Evolutionary conservation across 495 filamentous ascomycete genomes (phyloP).

Genomic region (Aspergillus conjunctus): DNA sequence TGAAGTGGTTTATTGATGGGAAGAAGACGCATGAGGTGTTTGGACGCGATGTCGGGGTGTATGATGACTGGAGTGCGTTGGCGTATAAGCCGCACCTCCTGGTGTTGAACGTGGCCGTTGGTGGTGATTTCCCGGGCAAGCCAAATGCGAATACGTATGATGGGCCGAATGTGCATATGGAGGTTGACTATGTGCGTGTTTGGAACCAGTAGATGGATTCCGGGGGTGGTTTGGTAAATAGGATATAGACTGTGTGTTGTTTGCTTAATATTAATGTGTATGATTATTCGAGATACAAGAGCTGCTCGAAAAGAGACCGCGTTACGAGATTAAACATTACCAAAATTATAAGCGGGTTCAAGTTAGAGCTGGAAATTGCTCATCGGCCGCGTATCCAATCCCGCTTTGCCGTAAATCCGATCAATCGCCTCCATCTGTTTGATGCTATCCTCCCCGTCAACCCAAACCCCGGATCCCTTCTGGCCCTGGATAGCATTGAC

Average conservation of each 20-base stretch:
- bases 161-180: neutral
- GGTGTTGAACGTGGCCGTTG: constrained; percentile 14
- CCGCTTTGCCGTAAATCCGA: constrained; percentile 50
- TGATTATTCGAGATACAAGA: too few species aligned
- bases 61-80: constrained; percentile 1
- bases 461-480: constrained; percentile 47
- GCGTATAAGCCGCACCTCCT: constrained; percentile 15
- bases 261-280: too few species aligned
- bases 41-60: constrained; percentile 9
- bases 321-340: too few species aligned
- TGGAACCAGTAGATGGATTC: constrained; percentile 8
- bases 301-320: too few species aligned
- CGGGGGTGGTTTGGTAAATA: too few species aligned
- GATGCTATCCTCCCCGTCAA: constrained; percentile 53
- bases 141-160: constrained; percentile 5
- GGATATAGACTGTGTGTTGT: too few species aligned
- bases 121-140: constrained; percentile 1
- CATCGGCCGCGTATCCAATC: constrained; percentile 33
- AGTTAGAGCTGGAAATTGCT: constrained; percentile 18
- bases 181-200: constrained; percentile 18
- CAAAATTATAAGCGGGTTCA: too few species aligned
- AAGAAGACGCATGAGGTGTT: constrained; percentile 2
- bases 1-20: constrained; percentile 18
- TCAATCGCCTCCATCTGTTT: constrained; percentile 57
- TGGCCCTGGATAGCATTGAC: constrained; percentile 54